These are phyloP conservation scores for Phaeodactylum tricornutum DNA, from an alignment of 108 stramenopile species.

Conservation along the genomic window DNA sequence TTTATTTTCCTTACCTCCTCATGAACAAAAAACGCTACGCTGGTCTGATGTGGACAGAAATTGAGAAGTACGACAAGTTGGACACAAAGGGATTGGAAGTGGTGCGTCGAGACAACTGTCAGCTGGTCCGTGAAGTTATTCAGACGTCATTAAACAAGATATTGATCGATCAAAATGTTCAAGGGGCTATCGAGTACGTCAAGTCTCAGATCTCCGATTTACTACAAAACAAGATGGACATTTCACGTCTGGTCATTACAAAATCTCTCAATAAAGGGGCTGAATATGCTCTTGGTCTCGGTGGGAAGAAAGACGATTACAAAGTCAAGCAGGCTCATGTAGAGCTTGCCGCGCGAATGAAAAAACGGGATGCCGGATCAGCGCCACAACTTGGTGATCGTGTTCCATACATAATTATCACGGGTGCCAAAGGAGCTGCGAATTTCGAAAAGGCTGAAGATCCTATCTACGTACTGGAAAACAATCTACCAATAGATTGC, in stretches of 20 bases:
- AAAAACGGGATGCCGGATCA: slow-evolving; percentile 92
- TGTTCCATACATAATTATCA: slow-evolving; percentile 99
- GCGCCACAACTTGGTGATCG: slow-evolving; percentile 99
- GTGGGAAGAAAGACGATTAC: slow-evolving; percentile 92
- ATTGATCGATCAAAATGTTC: slow-evolving; percentile 87
- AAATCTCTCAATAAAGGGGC: slow-evolving; percentile 97
- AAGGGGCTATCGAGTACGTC: slow-evolving; percentile 86
- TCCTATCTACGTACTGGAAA: slow-evolving; percentile 96
- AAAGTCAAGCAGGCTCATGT: slow-evolving; percentile 96
- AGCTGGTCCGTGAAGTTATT: slow-evolving; percentile 92
- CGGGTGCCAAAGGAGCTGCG: slow-evolving; percentile 88
- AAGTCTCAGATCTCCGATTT: slow-evolving; percentile 90
- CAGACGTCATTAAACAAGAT: slow-evolving; percentile 97
- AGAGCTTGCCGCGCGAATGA: slow-evolving; percentile 97
- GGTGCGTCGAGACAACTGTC: slow-evolving; percentile 98
- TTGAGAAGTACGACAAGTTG: slow-evolving; percentile 98
- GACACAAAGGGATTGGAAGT: slow-evolving; percentile 98
- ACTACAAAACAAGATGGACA: slow-evolving; percentile 98
- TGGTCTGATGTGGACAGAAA: slow-evolving; percentile 93
- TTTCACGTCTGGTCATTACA: slow-evolving; percentile 94
- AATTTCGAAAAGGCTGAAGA: slow-evolving; percentile 96
- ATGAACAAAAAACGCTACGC: slow-evolving; percentile 99
- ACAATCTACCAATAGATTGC: slow-evolving; percentile 94
- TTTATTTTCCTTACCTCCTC: slow-evolving; percentile 88
- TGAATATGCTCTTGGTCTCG: slow-evolving; percentile 82